phyloP scores from a whole-genome alignment of 1,284 basidiomycete species.

The Ustanciosporium gigantosporum region DNA sequence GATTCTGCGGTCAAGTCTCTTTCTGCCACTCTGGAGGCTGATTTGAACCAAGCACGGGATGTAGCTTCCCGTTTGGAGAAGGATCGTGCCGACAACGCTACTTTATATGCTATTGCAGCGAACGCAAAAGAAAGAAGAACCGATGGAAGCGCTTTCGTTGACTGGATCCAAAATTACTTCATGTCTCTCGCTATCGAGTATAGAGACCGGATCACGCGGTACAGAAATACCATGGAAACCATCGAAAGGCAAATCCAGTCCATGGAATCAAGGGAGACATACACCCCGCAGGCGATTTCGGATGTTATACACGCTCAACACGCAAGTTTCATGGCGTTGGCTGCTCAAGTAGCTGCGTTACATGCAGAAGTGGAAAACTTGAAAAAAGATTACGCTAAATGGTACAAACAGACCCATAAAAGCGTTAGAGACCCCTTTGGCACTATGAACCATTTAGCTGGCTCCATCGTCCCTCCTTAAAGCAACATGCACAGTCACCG shows the following conservation, averaged over 20 bases:
- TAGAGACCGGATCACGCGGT: constrained; percentile 45
- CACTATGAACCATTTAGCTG: constrained; percentile 24
- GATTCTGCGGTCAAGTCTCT: constrained; percentile 46
- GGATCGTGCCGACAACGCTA: constrained; percentile 48
- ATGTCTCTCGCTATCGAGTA: constrained; percentile 41
- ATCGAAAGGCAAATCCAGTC: constrained; percentile 50
- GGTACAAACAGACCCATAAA: constrained; percentile 53
- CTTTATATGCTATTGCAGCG: constrained; percentile 45
- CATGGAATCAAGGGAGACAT: constrained; percentile 40
- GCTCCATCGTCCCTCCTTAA: constrained; percentile 1
- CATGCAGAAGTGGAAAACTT: constrained; percentile 55
- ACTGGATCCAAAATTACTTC: constrained; percentile 53
- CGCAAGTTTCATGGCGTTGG: constrained; percentile 55
- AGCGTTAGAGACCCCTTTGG: constrained; percentile 56
- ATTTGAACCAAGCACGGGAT: constrained; percentile 26
- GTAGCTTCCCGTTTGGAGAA: constrained; percentile 38
- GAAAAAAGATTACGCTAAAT: constrained; percentile 55
- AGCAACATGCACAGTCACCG: neutral
- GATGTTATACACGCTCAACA: constrained; percentile 56
- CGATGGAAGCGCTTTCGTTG: constrained; percentile 42
- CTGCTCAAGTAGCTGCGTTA: constrained; percentile 51
- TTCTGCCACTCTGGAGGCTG: constrained; percentile 43
- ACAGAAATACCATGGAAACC: constrained; percentile 54
- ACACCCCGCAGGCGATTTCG: constrained; percentile 51
- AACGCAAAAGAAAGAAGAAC: constrained; percentile 38